These are phyloP conservation scores for Epithele typhae DNA, from an alignment of 768 basidiomycete species.

Conservation along the genomic window DNA sequence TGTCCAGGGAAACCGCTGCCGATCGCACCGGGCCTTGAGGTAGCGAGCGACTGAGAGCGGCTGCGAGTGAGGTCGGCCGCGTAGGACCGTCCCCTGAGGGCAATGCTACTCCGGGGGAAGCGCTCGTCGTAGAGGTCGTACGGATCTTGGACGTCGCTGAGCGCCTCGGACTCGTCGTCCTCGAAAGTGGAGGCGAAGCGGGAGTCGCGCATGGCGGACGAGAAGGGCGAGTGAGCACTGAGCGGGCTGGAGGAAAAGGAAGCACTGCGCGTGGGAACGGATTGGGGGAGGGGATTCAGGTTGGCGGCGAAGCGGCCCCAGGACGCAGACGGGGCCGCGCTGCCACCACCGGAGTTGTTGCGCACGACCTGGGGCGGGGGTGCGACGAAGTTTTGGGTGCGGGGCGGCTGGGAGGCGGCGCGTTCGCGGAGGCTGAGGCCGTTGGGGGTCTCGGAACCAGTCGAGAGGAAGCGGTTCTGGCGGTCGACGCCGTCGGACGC, in stretches of 20 bases:
- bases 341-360: slow-evolving; percentile 40
- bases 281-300: slow-evolving; percentile 45
- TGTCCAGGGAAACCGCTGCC: slow-evolving; percentile 42
- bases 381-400: slow-evolving; percentile 43
- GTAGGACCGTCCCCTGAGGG: slow-evolving; percentile 47
- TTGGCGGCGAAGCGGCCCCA: slow-evolving; percentile 34
- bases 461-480: slow-evolving; percentile 52
- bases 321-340: slow-evolving; percentile 7
- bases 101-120: slow-evolving; percentile 41
- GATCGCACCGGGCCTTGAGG: slow-evolving; percentile 50
- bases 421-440: slow-evolving; percentile 50
- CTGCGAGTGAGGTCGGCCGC: slow-evolving; percentile 64
- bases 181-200: slow-evolving; percentile 76
- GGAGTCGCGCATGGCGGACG: slow-evolving; percentile 60
- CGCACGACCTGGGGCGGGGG: slow-evolving; percentile 52
- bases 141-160: slow-evolving; percentile 44
- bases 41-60: slow-evolving; percentile 72
- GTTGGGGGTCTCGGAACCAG: slow-evolving; percentile 37
- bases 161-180: slow-evolving; percentile 70
- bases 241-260: slow-evolving; percentile 53
- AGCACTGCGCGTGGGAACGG: slow-evolving; percentile 60
- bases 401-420: slow-evolving; percentile 69
- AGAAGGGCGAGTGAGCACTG: slow-evolving; percentile 47
- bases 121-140: slow-evolving; percentile 48
- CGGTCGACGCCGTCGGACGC: slow-evolving; percentile 51